Percentiles rank a stretch among this genome's conserved stretches.
Conservation (phyloP, 169 alveolate genomes). For the Cryptosporidium bovis region DNA sequence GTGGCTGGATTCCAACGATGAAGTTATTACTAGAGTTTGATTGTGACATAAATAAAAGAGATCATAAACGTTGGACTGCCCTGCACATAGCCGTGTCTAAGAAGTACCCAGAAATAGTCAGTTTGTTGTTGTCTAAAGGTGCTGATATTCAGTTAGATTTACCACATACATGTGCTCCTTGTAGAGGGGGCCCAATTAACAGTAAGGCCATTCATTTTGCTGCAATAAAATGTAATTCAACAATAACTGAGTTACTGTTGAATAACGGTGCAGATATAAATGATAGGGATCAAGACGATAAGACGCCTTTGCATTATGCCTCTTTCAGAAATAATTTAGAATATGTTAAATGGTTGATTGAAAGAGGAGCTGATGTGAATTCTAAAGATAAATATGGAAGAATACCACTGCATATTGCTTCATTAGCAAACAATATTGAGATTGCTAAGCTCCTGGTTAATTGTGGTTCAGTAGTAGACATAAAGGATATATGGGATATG, state of each 20-base stretch:
- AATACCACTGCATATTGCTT: slow-evolving; percentile 88
- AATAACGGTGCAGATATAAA: slow-evolving; percentile 82
- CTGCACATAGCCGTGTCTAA: slow-evolving; percentile 87
- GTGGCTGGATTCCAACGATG: slow-evolving; percentile 83
- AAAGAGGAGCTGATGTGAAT: slow-evolving; percentile 83
- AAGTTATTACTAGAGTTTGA: slow-evolving; percentile 79
- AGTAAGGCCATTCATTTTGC: slow-evolving; percentile 87
- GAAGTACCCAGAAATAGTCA: slow-evolving; percentile 84
- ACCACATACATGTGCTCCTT: slow-evolving; percentile 88
- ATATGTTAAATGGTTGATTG: slow-evolving; percentile 80
- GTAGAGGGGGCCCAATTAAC: slow-evolving; percentile 83
- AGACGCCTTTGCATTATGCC: slow-evolving; percentile 87
- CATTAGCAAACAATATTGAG: slow-evolving; percentile 87
- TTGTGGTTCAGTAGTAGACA: slow-evolving; percentile 80
- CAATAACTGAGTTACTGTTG: slow-evolving; percentile 80
- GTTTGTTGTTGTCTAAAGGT: slow-evolving; percentile 79
- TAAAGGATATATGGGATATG: slow-evolving; percentile 83
- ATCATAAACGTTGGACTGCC: slow-evolving; percentile 87
- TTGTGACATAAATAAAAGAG: slow-evolving; percentile 83
- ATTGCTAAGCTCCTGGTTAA: slow-evolving; percentile 82
- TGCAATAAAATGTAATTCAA: slow-evolving; percentile 86
- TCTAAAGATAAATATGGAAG: slow-evolving; percentile 87
- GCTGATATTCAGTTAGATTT: slow-evolving; percentile 82
- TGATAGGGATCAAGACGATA: slow-evolving; percentile 83
- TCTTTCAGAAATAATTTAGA: slow-evolving; percentile 82